Evolutionary conservation across 257 asterid genomes (phyloP).

Genomic region (Echium plantagineum): DNA sequence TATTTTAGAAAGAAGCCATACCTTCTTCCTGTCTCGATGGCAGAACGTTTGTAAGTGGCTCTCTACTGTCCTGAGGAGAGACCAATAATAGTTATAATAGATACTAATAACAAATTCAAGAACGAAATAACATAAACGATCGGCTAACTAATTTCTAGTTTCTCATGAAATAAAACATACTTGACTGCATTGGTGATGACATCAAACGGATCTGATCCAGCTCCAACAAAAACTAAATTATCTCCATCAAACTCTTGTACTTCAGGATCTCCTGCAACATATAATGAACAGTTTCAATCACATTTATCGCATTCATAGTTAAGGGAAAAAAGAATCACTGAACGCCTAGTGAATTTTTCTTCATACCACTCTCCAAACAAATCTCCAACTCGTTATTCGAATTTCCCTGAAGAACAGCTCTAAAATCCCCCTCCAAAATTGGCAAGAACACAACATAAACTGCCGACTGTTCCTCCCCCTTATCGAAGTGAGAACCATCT

Average conservation of each 20-base stretch:
- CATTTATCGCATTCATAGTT: not conserved
- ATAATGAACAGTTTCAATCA: not conserved
- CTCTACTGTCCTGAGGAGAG: constrained; percentile 59
- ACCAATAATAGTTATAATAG: constrained; percentile 1
- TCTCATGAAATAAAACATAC: constrained; percentile 28
- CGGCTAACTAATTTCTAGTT: not conserved
- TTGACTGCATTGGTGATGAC: constrained; percentile 81
- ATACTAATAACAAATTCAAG: not conserved
- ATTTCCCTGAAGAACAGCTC: constrained; percentile 92
- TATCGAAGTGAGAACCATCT: constrained; percentile 36
- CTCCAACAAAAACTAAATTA: constrained; percentile 70
- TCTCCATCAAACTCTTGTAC: constrained; percentile 83
- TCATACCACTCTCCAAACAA: constrained; percentile 81
- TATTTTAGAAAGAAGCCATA: constrained; percentile 2
- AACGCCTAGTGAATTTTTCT: not conserved
- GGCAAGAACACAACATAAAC: constrained; percentile 70
- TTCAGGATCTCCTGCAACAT: constrained; percentile 67
- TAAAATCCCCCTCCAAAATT: constrained; percentile 79
- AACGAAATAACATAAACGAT: not conserved
- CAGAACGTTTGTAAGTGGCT: constrained; percentile 68
- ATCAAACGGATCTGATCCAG: constrained; percentile 92
- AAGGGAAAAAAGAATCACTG: not conserved
- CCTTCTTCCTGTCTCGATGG: constrained; percentile 92
- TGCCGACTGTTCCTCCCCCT: constrained; percentile 28
- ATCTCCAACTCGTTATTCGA: constrained; percentile 67